Evolutionary conservation across 2,329 filamentous ascomycete species (phyloP), one percentile per base, ranked within the genome.

Genomic region (Ustilaginoidea virens): DNA sequence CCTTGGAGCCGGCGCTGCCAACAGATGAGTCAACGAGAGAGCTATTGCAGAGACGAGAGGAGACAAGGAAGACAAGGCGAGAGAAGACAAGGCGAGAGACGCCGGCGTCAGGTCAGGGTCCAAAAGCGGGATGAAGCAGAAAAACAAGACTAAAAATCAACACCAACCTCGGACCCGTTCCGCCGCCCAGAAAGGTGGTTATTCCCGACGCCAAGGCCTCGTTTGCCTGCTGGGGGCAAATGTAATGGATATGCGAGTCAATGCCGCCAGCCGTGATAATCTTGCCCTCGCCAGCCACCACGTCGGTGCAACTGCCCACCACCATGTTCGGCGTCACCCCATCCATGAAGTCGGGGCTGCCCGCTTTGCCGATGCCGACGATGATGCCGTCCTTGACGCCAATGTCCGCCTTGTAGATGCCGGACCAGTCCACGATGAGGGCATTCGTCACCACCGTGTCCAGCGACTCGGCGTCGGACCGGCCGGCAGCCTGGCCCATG

Each of bases 331-430:
- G 62, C 34, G 77, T 63, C 5, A 96, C 82, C 4, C 81, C 81
- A 18, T 90, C 78, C 87, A 94, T 94, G 26, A 92, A 73, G 53
- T 96, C 87, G n/a, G 87, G 87, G 45, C 94, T 96, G 13, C 87
- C 87, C 11, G 87, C 83, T 55, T 96, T 94, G 34, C 87, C 87
- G 41, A 96, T 87, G 1, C 74, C 87, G 17, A 77, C 75, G 44
- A 96, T 94, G 22, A 79, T 49, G 2, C 87, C 86, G 40, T 85
- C 56, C 52, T 92, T 93, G 51, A 96, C 75, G 17, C 87, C 87
- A 47, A 96, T 92, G 51, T 96, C 87, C 5, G 86, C 87, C 58
- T 96, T 96, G 63, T 82, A 92, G 46, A 96, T 93, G 27, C 87
- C 87, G 1, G 69, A 78, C 69, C 79, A 92, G 56, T 96, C 87